These are phyloP conservation scores for Filosporella fistucella DNA, from an alignment of 495 filamentous ascomycete genomes.

Conservation along the genomic window DNA sequence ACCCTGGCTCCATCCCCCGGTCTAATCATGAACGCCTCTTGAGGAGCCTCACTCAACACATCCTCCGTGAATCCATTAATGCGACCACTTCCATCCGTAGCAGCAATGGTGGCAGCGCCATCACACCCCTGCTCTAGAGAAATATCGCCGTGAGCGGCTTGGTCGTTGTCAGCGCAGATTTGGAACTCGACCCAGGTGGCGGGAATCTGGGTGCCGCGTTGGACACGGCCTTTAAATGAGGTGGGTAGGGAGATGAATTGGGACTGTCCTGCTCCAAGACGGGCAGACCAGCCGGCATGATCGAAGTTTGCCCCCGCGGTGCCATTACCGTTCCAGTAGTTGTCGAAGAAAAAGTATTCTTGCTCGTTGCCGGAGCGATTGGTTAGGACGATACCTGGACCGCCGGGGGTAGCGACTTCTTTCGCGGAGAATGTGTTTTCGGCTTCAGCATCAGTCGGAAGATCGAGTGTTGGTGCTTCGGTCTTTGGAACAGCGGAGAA, in stretches of 20 bases:
- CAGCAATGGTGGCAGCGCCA: conserved; percentile 34
- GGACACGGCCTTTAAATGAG: conserved; percentile 39
- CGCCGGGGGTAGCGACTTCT: conserved; percentile 6
- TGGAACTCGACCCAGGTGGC: conserved; percentile 42
- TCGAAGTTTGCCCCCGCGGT: conserved; percentile 39
- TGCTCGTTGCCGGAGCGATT: conserved; percentile 27
- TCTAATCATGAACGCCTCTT: conserved; percentile 28
- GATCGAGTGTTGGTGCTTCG: too few relatives aligned
- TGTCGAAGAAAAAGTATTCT: conserved; percentile 35
- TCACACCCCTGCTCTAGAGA: conserved; percentile 38
- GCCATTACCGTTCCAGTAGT: conserved; percentile 40
- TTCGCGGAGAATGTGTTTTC: too few relatives aligned
- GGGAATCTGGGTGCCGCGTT: conserved; percentile 33
- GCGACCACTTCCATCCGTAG: conserved; percentile 31
- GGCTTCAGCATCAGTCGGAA: too few relatives aligned
- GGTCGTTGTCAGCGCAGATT: conserved; percentile 32
- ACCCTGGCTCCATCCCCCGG: conserved; percentile 29
- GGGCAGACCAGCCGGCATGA: conserved; percentile 30
- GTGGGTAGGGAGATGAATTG: conserved; percentile 28
- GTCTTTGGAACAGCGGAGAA: too few relatives aligned
- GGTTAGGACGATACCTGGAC: conserved; percentile 32
- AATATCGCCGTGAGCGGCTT: conserved; percentile 37
- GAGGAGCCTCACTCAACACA: conserved; percentile 30
- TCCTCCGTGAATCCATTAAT: conserved; percentile 32
- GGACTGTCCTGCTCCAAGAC: conserved; percentile 23